Evolutionary conservation across 1,284 basidiomycete genomes (phyloP), one percentile per base, ranked within the genome.

Genomic region (Fomes fomentarius): DNA sequence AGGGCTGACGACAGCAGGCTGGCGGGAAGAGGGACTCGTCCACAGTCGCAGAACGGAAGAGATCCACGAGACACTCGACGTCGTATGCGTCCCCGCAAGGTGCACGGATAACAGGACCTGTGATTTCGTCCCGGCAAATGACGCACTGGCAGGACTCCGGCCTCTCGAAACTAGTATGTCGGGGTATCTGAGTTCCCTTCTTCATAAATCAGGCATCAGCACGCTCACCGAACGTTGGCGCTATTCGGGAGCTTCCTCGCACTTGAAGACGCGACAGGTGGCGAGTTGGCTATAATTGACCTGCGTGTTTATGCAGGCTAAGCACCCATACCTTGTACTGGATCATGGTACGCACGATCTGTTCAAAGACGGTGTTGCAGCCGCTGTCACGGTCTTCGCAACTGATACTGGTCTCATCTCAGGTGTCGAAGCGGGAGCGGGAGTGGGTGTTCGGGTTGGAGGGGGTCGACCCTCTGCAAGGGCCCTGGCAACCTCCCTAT

Each of bases 11-110:
- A 62, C 78, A 79, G 63, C 78, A 80, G 10, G 70, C 66, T 6
- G 75, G 72, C 2, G 77, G 79, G 57, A 73, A 76, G 35, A 78
- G 69, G 1, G 69, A 69, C 58, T 79, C 77, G 66, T 78, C 75
- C 25, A 65, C 62, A 2, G 68, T 70, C 1, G 75, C 73, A 0
- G 70, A 62, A 28, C 70, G 61, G 53, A 75, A 74, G 45, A 78
- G 68, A 30, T 71, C 64, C 15, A 64, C 56, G 11, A 77, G 58
- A 54, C 79, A 81, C 1, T 48, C 49, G 11, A 53, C 53, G 63
- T 76, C 76, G 63, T 74, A 78, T 17, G 54, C 51, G 58, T 77
- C 71, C 2, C 69, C 71, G 56, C 76, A 77, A 0, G 73, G 71
- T 4, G 71, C 71, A 12, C 47, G 62, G 21, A 71, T 56, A 4